Base-by-base conservation (phyloP, 2,329 filamentous ascomycete species). In the Aspergillus sp. region DNA sequence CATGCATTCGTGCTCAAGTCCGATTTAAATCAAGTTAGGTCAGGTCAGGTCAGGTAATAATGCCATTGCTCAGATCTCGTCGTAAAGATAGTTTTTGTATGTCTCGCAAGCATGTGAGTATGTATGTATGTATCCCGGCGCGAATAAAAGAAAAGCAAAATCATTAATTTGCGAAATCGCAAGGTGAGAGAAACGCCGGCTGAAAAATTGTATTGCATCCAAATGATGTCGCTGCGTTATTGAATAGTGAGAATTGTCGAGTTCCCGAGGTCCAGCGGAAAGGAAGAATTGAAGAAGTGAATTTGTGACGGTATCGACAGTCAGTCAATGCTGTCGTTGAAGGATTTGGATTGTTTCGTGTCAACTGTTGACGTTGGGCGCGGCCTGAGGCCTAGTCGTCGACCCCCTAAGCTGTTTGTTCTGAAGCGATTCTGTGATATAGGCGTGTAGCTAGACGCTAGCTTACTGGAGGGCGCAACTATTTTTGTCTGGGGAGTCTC, bases 401-500 rank as follows among this genome's bases (percentile, higher is more conserved):
- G 70, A 17, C 70, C 65, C 2, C 73, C 71, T 15, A 75, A 56
- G 52, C 73, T 76, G 46, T 76, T 75, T 27, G 73, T 71, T 56
- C 74, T 66, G 33, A 72, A 57, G 25, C 73, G 71, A 25, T 69
- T 65, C 48, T 73, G 72, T 55, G 74, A 67, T 46, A 77, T 73
- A 31, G 72, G 68, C 2, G 74, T 77, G 57, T 73, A 75, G 61
- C 73, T 75, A 14, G 70, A 62, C 44, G 72, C 73, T 17, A 68
- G 59, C 58, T 74, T 75, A 55, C 59, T 67, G 11, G 73, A 74
- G n/a, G 73, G 67, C 4, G 64, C 61, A n/a, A 66, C 62, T 21
- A 73, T 73, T 11, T 71, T 67, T 11, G 72, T 73, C 52, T 72
- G 72, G 6, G 66, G 63, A 8, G 61, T 44, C 7, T 68, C 62